phyloP scores from a whole-genome alignment of 495 filamentous ascomycete species.

The Friedmanniomyces simplex region DNA sequence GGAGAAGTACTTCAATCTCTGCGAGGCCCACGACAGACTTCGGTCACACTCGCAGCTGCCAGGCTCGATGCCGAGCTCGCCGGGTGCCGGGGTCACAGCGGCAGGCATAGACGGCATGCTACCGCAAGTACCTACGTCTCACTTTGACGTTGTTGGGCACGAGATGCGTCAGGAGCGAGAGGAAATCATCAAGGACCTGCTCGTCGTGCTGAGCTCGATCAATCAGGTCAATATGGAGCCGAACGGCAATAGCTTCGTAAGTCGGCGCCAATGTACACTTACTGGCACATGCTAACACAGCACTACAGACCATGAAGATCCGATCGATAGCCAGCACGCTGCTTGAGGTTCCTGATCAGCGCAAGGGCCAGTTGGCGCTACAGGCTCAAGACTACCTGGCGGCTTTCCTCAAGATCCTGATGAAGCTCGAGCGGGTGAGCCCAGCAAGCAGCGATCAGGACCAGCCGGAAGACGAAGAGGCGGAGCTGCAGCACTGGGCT shows the following conservation, averaged over 20 bases:
- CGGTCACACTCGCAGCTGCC: constrained; percentile 4
- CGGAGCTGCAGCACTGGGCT: constrained; percentile 61
- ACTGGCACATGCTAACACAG: constrained; percentile 44
- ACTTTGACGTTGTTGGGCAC: constrained; percentile 32
- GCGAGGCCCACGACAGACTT: constrained; percentile 39
- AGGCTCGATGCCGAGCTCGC: constrained; percentile 20
- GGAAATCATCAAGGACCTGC: constrained; percentile 61
- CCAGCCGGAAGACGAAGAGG: constrained; percentile 52
- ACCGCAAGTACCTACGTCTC: constrained; percentile 6
- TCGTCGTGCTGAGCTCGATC: constrained; percentile 58
- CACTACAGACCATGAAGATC: constrained; percentile 38
- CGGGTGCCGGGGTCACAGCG: constrained; percentile 21
- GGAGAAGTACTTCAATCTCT: constrained; percentile 64
- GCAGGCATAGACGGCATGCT: constrained; percentile 23
- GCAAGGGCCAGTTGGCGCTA: constrained; percentile 43
- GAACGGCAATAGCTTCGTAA: constrained; percentile 60
- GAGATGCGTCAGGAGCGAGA: constrained; percentile 61
- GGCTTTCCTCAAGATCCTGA: constrained; percentile 58
- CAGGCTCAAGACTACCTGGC: constrained; percentile 56
- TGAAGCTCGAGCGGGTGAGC: constrained; percentile 53
- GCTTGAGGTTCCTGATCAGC: constrained; percentile 48
- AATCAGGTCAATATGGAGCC: constrained; percentile 74
- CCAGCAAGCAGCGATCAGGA: constrained; percentile 25
- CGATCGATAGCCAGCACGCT: constrained; percentile 67
- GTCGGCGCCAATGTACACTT: constrained; percentile 16